A percentile compares a stretch with the other conserved stretches of the same genome.
Conservation (phyloP, 148 eudicot species). For the Arbutus unedo region DNA sequence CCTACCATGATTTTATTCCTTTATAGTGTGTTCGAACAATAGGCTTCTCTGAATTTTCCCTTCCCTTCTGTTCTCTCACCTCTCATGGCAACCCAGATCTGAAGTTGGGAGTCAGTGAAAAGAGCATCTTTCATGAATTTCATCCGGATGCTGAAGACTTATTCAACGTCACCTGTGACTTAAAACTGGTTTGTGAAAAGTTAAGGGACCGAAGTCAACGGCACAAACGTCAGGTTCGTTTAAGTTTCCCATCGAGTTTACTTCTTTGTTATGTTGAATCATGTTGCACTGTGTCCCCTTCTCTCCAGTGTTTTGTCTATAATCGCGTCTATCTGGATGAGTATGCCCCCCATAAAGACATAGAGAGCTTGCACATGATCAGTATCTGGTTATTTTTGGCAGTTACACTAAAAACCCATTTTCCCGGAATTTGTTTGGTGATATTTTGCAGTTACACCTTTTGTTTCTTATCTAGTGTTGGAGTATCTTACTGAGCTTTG, state of each 20-base stretch:
- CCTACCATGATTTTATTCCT: not conserved
- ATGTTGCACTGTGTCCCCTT: too few relatives aligned
- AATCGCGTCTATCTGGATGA: too few relatives aligned
- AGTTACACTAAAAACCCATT: not conserved
- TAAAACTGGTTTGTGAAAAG: constrained; percentile 84
- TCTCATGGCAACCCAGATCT: constrained; percentile 43
- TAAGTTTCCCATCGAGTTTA: not conserved
- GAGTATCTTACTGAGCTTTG: constrained; percentile 1
- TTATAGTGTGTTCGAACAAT: not conserved
- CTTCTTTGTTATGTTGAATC: not conserved
- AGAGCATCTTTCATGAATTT: constrained; percentile 83
- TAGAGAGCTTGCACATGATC: too few relatives aligned
- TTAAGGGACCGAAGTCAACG: constrained; percentile 71
- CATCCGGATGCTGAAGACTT: constrained; percentile 98
- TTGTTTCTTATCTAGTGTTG: not conserved
- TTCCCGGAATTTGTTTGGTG: not conserved
- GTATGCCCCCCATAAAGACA: too few relatives aligned
- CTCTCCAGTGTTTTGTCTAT: too few relatives aligned
- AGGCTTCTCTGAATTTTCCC: not conserved
- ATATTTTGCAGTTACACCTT: not conserved
- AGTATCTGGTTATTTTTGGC: too few relatives aligned
- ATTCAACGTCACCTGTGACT: constrained; percentile 93
- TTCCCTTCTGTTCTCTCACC: constrained; percentile 5
- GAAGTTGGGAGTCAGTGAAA: constrained; percentile 89
- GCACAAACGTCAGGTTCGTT: constrained; percentile 76